Evolutionary conservation across 768 basidiomycete genomes (phyloP).

Genomic region (Rhizopogon roseolus): DNA sequence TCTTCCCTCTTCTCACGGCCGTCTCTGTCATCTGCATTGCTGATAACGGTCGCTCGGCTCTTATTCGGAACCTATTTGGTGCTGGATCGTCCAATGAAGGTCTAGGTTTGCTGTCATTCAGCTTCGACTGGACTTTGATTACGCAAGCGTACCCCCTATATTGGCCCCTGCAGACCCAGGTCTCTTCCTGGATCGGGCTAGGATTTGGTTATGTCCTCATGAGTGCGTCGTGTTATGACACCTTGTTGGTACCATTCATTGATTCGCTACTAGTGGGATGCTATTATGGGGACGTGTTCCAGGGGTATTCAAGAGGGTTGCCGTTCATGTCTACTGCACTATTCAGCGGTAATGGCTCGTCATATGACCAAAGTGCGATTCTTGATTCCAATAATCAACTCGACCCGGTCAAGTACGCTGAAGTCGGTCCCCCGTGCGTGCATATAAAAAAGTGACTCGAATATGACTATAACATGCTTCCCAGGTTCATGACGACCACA

Average conservation of each 20-base stretch:
- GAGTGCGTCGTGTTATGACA: constrained; percentile 22
- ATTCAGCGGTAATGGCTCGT: constrained; percentile 24
- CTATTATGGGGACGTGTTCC: constrained; percentile 38
- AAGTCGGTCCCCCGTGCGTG: constrained; percentile 9
- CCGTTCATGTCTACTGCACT: constrained; percentile 45
- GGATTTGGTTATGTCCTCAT: constrained; percentile 19
- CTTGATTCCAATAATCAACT: constrained; percentile 7
- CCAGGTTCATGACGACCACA: constrained; percentile 12
- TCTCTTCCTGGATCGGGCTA: constrained; percentile 13
- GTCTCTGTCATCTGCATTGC: constrained; percentile 44
- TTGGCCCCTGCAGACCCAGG: constrained; percentile 51
- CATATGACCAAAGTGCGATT: constrained; percentile 10
- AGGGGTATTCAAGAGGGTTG: constrained; percentile 32
- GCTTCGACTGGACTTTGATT: constrained; percentile 49
- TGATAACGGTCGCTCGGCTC: constrained; percentile 40
- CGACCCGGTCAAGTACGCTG: constrained; percentile 6
- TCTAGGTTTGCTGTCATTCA: constrained; percentile 42
- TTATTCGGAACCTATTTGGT: constrained; percentile 37
- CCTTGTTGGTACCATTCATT: background rate
- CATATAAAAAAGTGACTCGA: background rate
- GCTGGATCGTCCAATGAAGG: constrained; percentile 50
- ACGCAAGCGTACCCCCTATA: constrained; percentile 50
- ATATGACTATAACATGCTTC: constrained; percentile 3
- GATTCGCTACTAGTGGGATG: constrained; percentile 1
- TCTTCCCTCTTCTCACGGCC: constrained; percentile 37